Evolutionary conservation across 2,329 filamentous ascomycete genomes (phyloP), one percentile per base, ranked within the genome.

Genomic region (Colletotrichum sp.): DNA sequence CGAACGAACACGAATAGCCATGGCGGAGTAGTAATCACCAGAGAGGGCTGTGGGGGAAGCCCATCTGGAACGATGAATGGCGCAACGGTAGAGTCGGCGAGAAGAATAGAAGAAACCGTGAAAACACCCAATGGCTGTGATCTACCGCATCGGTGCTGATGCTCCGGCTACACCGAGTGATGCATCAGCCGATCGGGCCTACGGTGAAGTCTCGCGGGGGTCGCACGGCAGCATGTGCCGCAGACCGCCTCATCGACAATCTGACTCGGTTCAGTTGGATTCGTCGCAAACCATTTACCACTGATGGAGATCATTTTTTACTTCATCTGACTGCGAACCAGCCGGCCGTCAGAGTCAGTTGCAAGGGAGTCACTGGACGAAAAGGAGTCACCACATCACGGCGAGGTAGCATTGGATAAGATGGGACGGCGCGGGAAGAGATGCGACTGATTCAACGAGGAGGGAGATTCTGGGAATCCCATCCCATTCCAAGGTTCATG

Each of bases 401-500:
- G 18, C 26, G 28, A 44, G 44, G 15, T 36, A 44, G 24, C 62
- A 52, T 28, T n/a, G 13, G 32, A 26, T 67, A 55, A 59, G 67
- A 70, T 60, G 59, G 66, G 39, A 75, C 69, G 30, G 32, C 36
- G 32, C n/a, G 55, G 55, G 39, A 15, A 28, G 18, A 32, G 52
- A 26, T 28, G 28, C n/a, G 15, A 26, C 12, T 32, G 32, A 59
- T 34, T 24, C 39, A 32, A 32, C 21, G 32, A 59, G 57, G 66
- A 55, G 66, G 7, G 64, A 28, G 28, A n/a, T 36, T 32, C 26
- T 52, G 18, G 28, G 69, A 68, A 74, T 71, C 24, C 32, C 63
- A 74, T 75, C 44, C 62, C 63, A 74, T 75, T 34, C 62, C 32
- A 72, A 59, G 36, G 26, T 36, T 60, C 65, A 73, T 77, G 76